Conservation (phyloP, 2,329 filamentous ascomycete species). For the Juglanconis sp. region DNA sequence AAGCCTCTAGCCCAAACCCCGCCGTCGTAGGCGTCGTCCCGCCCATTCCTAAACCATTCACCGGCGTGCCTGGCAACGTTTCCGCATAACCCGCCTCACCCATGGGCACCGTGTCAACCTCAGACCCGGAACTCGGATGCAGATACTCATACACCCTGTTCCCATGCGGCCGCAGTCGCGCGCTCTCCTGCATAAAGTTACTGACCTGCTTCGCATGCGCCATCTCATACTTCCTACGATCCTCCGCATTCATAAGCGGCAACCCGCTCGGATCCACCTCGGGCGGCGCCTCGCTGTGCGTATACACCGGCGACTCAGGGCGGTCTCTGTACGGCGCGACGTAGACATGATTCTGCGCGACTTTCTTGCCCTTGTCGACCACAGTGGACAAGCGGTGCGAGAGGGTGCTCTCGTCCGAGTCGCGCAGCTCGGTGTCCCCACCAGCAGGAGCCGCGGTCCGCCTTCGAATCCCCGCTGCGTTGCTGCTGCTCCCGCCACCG, state of each 20-base stretch:
- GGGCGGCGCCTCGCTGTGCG: constrained; percentile 59
- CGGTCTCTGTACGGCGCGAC: constrained; percentile 6
- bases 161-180: constrained; percentile 33
- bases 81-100: constrained; percentile 15
- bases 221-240: constrained; percentile 69
- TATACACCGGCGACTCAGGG: constrained; percentile 48
- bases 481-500: neutral
- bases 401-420: constrained; percentile 65
- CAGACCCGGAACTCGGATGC: constrained; percentile 1
- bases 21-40: neutral
- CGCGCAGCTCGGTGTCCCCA: constrained; percentile 3
- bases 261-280: neutral
- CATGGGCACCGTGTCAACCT: neutral
- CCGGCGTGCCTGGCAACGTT: constrained; percentile 17
- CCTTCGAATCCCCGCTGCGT: constrained; percentile 15
- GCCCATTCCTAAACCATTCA: neutral
- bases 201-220: constrained; percentile 55
- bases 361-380: constrained; percentile 32
- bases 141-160: neutral
- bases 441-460: constrained; percentile 16
- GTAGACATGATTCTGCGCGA: neutral
- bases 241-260: constrained; percentile 75
- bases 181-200: constrained; percentile 31
- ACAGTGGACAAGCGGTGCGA: constrained; percentile 49
- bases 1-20: neutral